phyloP scores from a whole-genome alignment of 352 stramenopile genomes.

The Globisporangium paddicum region DNA sequence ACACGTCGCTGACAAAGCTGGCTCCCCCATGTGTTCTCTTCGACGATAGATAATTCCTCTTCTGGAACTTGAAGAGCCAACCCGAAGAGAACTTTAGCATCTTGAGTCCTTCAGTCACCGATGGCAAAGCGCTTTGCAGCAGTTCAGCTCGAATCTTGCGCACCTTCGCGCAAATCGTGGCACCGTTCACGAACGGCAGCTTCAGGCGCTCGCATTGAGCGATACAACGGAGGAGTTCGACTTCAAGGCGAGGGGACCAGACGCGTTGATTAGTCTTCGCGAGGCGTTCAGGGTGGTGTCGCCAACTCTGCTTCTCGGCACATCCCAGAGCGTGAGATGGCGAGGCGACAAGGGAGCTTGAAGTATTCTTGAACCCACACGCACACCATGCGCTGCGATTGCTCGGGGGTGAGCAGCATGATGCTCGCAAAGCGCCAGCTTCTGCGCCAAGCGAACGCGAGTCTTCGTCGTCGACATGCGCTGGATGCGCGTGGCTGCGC shows the following conservation, averaged over 20 bases:
- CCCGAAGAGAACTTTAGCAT: background rate
- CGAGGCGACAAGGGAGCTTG: background rate
- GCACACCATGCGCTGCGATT: background rate
- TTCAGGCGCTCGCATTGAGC: background rate
- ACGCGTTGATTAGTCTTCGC: background rate
- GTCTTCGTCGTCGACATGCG: no score
- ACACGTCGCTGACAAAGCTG: background rate
- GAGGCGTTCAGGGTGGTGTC: background rate
- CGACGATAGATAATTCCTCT: background rate
- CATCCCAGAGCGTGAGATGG: background rate
- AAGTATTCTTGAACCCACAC: background rate
- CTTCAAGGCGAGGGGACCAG: background rate
- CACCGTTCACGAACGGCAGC: background rate
- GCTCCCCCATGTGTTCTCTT: constrained; percentile 1
- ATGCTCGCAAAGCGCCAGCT: background rate
- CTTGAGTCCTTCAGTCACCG: background rate
- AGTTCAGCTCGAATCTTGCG: background rate
- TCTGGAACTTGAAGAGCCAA: constrained; percentile 1
- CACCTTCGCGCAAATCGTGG: background rate
- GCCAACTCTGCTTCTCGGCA: background rate
- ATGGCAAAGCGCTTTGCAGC: background rate
- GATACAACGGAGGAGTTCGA: background rate
- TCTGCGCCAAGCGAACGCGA: no score
- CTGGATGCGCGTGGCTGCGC: no score
- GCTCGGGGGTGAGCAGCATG: background rate